Percentiles rank a stretch among this genome's conserved stretches.
phyloP scores from a whole-genome alignment of 768 basidiomycete genomes.

The Auricularia sp. region DNA sequence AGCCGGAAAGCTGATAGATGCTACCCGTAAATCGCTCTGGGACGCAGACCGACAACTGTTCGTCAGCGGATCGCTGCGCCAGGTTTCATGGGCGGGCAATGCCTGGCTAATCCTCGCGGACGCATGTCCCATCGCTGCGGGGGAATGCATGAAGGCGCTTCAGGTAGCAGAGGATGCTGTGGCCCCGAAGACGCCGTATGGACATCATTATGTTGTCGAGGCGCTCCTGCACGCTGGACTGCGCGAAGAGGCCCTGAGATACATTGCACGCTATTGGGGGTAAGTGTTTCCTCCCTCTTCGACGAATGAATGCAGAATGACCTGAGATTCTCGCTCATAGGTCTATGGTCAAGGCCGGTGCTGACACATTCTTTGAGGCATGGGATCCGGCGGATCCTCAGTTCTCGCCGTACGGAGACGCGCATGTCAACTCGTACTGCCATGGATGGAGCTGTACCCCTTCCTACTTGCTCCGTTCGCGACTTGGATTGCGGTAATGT shows the following conservation, averaged over 20 bases:
- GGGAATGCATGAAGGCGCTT: not conserved
- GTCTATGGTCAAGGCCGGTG: conserved; percentile 1
- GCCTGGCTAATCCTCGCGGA: not conserved
- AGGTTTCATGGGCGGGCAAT: not conserved
- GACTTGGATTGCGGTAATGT: not conserved
- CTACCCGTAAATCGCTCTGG: not conserved
- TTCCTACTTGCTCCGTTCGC: not conserved
- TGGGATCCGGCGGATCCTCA: conserved; percentile 2
- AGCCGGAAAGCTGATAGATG: not conserved
- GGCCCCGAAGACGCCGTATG: not conserved
- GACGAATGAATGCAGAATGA: too few relatives aligned
- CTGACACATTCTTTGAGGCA: conserved; percentile 2
- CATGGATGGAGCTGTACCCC: conserved; percentile 5
- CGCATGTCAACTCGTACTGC: conserved; percentile 3
- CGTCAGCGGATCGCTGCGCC: not conserved
- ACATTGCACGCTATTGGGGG: conserved; percentile 3
- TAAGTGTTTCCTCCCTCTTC: not conserved
- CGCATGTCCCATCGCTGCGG: not conserved
- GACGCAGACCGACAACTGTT: not conserved
- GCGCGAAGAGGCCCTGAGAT: not conserved
- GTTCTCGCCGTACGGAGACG: not conserved
- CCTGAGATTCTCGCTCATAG: not conserved
- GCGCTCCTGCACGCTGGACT: not conserved
- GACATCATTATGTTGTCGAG: not conserved
- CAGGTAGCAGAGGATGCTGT: not conserved